Base-by-base conservation (phyloP, 2,329 filamentous ascomycete genomes). In the Didymella arachidicola region DNA sequence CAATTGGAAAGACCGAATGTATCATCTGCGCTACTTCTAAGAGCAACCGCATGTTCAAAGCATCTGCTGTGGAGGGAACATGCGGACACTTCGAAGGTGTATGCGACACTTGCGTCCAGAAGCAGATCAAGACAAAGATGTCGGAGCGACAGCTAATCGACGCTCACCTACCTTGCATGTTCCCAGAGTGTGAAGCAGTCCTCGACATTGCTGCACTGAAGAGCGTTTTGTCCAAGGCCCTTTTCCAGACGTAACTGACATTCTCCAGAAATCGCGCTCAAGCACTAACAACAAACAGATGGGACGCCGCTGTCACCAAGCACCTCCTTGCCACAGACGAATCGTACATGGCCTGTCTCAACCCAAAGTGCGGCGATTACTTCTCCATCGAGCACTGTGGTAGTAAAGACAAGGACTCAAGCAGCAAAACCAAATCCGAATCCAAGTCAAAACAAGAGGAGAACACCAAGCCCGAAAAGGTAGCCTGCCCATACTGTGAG, bases 401-500 rank as follows among this genome's bases (percentile, higher is more conserved):
- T 10, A 32, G n/a, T 14, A 36, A 57, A 14, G n/a, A 36, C 8
- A 19, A 48, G 48, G 36, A n/a, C 7, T 11, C 26, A 19, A 29
- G 26, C 36, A 41, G 26, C 29, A 30, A 42, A 27, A 6, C 18
- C 22, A 44, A 44, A 18, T 22, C 56, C 3, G 34, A 43, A 16
- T 18, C 30, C 7, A 32, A 16, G 30, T 14, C 30, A 12, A 32
- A 44, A 7, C 19, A 45, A 19, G 3, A 16, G 12, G 38, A 53
- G 29, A 12, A 36, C 1, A 32, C 25, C 25, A 14, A 30, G 7
- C 4, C 12, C n/a, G 38, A 63, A n/a, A 61, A 64, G 19, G 51
- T 66, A 38, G 43, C 36, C 16, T 74, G 70, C n/a, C 70, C 69
- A 26, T 59, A 73, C 49, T 74, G 72, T 56, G 41, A 63, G 0